These are phyloP conservation scores for Fusarium avenaceum DNA, from an alignment of 2,329 filamentous ascomycete genomes.

Conservation along the genomic window DNA sequence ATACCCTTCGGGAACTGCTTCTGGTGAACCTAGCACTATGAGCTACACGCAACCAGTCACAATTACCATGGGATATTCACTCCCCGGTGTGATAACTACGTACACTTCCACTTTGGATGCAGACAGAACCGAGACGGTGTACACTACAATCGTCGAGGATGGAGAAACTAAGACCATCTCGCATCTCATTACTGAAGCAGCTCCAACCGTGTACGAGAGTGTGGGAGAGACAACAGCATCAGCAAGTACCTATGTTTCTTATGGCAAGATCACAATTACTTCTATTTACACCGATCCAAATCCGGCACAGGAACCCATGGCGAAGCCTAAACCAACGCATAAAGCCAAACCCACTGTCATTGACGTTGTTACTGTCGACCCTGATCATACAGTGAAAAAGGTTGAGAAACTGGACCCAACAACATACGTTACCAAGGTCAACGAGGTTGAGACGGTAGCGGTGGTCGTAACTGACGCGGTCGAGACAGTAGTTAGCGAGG, in stretches of 20 bases:
- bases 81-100: slow-evolving; percentile 19
- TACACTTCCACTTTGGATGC: slow-evolving; percentile 16
- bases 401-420: slow-evolving; percentile 42
- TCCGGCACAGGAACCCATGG: slow-evolving; percentile 16
- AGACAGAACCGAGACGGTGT: slow-evolving; percentile 20
- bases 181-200: slow-evolving; percentile 16
- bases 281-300: slow-evolving; percentile 40
- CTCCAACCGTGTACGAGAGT: slow-evolving; percentile 27
- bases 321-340: slow-evolving; percentile 12
- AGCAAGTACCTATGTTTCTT: slow-evolving; percentile 44
- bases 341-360: slow-evolving; percentile 42
- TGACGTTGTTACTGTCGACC: slow-evolving; percentile 40
- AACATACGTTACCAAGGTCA: slow-evolving; percentile 39
- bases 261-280: slow-evolving; percentile 46
- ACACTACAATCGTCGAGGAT: slow-evolving; percentile 26
- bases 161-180: slow-evolving; percentile 30
- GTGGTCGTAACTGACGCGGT: slow-evolving; percentile 30
- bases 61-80: slow-evolving; percentile 17
- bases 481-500: slow-evolving; percentile 33
- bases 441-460: slow-evolving; percentile 34
- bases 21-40: slow-evolving; percentile 8
- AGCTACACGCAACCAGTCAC: slow-evolving; percentile 23
- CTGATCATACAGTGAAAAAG: slow-evolving; percentile 43
- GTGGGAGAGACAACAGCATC: slow-evolving; percentile 44
- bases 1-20: slow-evolving; percentile 13